Evolutionary conservation across 176 grass and related monocot species (phyloP), one percentile per base, ranked within the genome.

Genomic region (Rhynchospora pubera): DNA sequence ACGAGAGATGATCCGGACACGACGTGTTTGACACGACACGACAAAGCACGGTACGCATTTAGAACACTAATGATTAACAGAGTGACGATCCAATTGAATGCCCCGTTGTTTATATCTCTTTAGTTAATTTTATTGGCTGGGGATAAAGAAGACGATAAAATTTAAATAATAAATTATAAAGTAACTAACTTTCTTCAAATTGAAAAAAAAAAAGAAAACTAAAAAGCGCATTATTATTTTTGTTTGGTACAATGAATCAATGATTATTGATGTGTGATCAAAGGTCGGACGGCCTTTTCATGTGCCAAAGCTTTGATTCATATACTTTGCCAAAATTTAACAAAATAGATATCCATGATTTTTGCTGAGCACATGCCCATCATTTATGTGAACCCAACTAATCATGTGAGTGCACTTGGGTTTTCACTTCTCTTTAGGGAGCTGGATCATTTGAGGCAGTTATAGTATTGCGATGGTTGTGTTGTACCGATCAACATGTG

Each of bases 331-430:
- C 18, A 50, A 74, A 82, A 74, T 79, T 79, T 79, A 84, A 69
- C 71, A 83, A 62, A 71, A 79, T 81, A 79, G 70, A 82, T 79
- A 91, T 93, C 86, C 77, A 76, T 92, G 90, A 83, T 73, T 81
- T 87, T 91, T 86, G 75, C 81, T 86, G 79, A 22, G 92, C 87
- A 98, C 92, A 94, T 94, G 92, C 90, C 89, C 87, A 91, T 91
- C 90, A 98, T 94, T 90, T 91, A 84, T 72, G 79, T 52, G 84
- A 92, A 65, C 62, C 83, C 90, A 91, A 89, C 84, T 94, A 92
- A 93, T 93, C 94, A 97, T 92, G 88, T 97, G 90, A 79, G 34
- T 73, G 75, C 89, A 97, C 88, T 91, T 92, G 21, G 23, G 18
- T 39, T 28, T 42, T 57, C 23, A 62, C 8, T 84, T 84, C 84